A percentile compares a stretch with the other conserved stretches of the same genome.
Evolutionary conservation across 192 early-diverging fungal species (phyloP).

Genomic region (Phlyctochytrium planicorne): DNA sequence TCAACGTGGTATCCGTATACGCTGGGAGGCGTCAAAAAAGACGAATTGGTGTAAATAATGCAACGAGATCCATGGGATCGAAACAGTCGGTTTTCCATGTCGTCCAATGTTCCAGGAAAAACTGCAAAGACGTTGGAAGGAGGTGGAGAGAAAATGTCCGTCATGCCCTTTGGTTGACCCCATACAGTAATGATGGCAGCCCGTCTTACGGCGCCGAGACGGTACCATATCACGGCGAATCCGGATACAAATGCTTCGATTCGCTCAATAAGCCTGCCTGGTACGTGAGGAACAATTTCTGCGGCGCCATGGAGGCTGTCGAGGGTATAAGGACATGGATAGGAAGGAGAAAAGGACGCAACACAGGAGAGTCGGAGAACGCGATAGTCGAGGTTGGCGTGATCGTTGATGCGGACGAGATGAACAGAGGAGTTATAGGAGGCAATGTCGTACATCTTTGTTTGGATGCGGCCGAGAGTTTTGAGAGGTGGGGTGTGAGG

Average conservation of each 20-base stretch:
- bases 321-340: neutral
- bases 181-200: constrained; percentile 13
- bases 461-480: constrained; percentile 11
- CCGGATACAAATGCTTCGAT: constrained; percentile 23
- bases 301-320: neutral
- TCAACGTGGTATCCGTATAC: constrained; percentile 11
- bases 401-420: constrained; percentile 30
- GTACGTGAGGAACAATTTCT: constrained; percentile 9
- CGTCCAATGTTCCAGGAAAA: constrained; percentile 24
- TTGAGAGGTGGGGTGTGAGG: neutral
- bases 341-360: neutral
- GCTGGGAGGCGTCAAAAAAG: constrained; percentile 14
- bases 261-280: constrained; percentile 26
- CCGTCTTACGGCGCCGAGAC: constrained; percentile 21
- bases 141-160: neutral
- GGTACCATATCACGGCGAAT: constrained; percentile 31
- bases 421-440: constrained; percentile 19
- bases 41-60: constrained; percentile 33
- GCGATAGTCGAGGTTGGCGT: constrained; percentile 18
- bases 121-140: constrained; percentile 13
- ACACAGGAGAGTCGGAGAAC: constrained; percentile 8
- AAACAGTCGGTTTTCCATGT: constrained; percentile 34
- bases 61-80: constrained; percentile 9
- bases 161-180: neutral
- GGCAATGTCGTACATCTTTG: constrained; percentile 19